Evolutionary conservation across 306 rosid species (phyloP).

Genomic region (Dryas drummondii): DNA sequence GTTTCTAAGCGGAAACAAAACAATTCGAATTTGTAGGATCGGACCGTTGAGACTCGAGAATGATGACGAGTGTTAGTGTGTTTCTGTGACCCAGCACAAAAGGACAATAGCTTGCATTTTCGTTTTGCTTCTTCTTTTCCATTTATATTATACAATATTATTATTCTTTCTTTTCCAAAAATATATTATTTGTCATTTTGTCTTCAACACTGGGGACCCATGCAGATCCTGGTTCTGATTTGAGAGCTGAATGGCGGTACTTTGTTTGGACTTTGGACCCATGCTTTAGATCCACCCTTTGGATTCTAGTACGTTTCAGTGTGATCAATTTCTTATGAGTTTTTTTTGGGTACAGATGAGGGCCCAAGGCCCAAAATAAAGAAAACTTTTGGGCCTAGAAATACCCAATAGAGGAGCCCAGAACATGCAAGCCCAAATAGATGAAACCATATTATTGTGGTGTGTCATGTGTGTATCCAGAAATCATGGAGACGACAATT

Average conservation of each 20-base stretch:
- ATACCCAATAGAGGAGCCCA: too few relatives aligned
- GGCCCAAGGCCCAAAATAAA: too few relatives aligned
- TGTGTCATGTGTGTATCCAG: too few relatives aligned
- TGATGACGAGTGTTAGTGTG: too few relatives aligned
- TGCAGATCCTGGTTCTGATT: slow-evolving; percentile 5
- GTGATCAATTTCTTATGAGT: too few relatives aligned
- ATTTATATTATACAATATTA: neutral
- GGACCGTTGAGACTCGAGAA: neutral
- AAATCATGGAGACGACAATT: neutral
- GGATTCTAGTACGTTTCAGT: neutral
- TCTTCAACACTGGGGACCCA: neutral
- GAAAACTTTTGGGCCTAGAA: too few relatives aligned
- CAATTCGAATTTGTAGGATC: neutral
- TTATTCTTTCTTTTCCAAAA: neutral
- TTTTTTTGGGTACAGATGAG: too few relatives aligned
- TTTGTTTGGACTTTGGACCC: neutral
- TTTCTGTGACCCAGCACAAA: neutral
- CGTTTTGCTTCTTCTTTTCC: neutral
- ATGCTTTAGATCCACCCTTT: neutral
- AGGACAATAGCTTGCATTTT: neutral
- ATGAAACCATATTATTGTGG: too few relatives aligned
- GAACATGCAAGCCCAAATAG: too few relatives aligned
- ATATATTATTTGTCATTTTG: neutral
- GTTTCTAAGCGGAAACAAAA: too few relatives aligned
- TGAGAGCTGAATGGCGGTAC: neutral